These are phyloP conservation scores for Phlebopus sp. DNA, from an alignment of 1,284 basidiomycete genomes.

Conservation along the genomic window DNA sequence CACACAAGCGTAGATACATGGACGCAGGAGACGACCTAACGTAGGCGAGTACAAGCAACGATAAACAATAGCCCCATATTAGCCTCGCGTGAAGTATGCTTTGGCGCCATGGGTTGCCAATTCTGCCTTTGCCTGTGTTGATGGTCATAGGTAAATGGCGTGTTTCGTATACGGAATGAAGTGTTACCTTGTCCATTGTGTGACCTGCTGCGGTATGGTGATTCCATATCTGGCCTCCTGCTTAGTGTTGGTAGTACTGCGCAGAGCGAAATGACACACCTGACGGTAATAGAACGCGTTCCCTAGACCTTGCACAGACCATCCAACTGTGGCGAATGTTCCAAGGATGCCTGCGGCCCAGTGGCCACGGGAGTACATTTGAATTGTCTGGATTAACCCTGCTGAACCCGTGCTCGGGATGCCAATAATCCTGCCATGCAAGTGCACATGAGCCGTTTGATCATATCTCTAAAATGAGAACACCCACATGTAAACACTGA, in stretches of 20 bases:
- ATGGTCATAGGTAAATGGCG: conserved; percentile 8
- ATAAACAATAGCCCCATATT: conserved; percentile 19
- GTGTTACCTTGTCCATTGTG: conserved; percentile 75
- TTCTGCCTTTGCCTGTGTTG: conserved; percentile 75
- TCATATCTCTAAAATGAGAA: conserved; percentile 16
- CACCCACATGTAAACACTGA: conserved; percentile 82
- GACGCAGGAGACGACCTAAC: conserved; percentile 1
- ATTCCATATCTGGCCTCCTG: conserved; percentile 65
- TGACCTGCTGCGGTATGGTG: conserved; percentile 84
- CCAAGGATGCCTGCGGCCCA: conserved; percentile 79
- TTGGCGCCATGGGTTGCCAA: conserved; percentile 83
- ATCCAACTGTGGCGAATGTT: conserved; percentile 79
- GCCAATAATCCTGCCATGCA: conserved; percentile 71
- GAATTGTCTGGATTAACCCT: conserved; percentile 91
- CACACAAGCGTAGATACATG: conserved; percentile 21
- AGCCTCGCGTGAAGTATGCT: conserved; percentile 82
- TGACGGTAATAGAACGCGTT: conserved; percentile 81
- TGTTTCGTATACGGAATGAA: conserved; percentile 8
- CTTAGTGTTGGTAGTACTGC: conserved; percentile 10
- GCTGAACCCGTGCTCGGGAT: conserved; percentile 91
- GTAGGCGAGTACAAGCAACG: conserved; percentile 4
- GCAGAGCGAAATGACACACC: conserved; percentile 40
- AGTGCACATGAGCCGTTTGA: conserved; percentile 22
- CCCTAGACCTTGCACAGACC: conserved; percentile 83
- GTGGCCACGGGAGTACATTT: conserved; percentile 61